Conservation (phyloP, 805 yeast species). For the Schizosaccharomyces cryophilus region DNA sequence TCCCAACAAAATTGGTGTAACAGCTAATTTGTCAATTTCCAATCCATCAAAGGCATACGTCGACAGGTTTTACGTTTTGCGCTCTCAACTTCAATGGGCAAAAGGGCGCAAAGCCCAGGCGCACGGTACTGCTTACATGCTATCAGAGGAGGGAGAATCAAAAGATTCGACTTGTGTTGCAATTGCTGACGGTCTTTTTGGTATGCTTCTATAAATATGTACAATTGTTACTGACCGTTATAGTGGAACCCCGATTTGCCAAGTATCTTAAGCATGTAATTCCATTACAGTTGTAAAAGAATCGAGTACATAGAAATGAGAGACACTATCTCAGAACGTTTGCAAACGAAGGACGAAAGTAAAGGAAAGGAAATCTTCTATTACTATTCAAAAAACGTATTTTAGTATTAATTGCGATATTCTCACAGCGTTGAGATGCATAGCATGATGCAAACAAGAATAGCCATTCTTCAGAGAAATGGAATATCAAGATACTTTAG, state of each 20-base stretch:
- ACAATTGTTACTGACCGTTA: neutral
- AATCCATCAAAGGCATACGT: neutral
- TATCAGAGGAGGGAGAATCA: neutral
- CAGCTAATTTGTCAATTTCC: neutral
- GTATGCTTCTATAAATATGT: neutral
- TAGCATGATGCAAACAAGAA: no score
- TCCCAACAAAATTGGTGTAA: neutral
- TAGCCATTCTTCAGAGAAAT: no score
- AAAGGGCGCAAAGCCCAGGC: neutral
- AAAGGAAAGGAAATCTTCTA: no score
- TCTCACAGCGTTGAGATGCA: no score
- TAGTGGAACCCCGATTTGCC: constrained; percentile 1
- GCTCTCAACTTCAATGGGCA: neutral
- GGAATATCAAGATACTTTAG: no score
- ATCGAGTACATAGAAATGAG: no score
- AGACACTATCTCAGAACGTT: no score
- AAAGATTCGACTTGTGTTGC: neutral
- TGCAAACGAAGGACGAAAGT: no score
- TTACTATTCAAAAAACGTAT: no score
- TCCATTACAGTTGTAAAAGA: neutral
- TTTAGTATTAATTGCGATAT: no score
- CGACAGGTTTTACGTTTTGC: neutral
- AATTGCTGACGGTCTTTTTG: neutral
- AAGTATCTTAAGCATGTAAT: neutral
- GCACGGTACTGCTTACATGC: neutral